Evolutionary conservation across 352 stramenopile genomes (phyloP).

Genomic region (Globisporangium alternatum): DNA sequence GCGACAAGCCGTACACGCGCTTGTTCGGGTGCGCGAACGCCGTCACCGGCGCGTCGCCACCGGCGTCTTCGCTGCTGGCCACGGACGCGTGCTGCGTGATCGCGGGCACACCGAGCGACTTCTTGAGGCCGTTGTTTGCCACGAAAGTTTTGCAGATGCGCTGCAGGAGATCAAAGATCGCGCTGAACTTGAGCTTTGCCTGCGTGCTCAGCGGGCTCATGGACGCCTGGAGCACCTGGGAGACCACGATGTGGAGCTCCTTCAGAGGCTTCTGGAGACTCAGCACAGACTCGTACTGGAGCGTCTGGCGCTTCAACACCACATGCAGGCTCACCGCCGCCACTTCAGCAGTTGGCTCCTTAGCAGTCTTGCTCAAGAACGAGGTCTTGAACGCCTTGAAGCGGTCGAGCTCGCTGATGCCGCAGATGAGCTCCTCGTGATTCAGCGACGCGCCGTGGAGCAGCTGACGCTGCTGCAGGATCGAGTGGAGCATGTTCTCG

Average conservation of each 20-base stretch:
- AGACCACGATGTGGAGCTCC: constrained; percentile 64
- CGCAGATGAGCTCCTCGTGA: constrained; percentile 65
- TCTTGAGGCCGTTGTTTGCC: constrained; percentile 20
- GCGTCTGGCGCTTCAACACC: constrained; percentile 3
- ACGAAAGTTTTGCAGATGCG: constrained; percentile 30
- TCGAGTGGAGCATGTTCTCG: constrained; percentile 87
- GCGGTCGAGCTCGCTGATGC: constrained; percentile 45
- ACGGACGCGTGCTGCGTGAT: constrained; percentile 50
- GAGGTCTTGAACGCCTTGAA: constrained; percentile 41
- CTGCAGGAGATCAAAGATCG: constrained; percentile 34
- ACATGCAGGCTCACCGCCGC: not conserved
- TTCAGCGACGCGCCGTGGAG: constrained; percentile 65
- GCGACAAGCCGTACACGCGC: constrained; percentile 66
- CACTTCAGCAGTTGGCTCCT: not conserved
- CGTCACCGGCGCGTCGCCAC: constrained; percentile 39
- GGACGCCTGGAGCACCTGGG: constrained; percentile 40
- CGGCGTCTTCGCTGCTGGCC: constrained; percentile 40
- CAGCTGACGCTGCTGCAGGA: constrained; percentile 86
- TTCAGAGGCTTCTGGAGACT: constrained; percentile 49
- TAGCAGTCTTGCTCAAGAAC: constrained; percentile 6
- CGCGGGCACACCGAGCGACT: constrained; percentile 50
- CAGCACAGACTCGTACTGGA: constrained; percentile 17
- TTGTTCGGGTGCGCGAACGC: constrained; percentile 56
- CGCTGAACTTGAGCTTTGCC: constrained; percentile 16
- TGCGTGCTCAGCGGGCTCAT: constrained; percentile 11